Percentiles rank a stretch among this genome's conserved stretches.
Conservation (phyloP, 2,329 filamentous ascomycete genomes). For the Herpotrichia juniperi region DNA sequence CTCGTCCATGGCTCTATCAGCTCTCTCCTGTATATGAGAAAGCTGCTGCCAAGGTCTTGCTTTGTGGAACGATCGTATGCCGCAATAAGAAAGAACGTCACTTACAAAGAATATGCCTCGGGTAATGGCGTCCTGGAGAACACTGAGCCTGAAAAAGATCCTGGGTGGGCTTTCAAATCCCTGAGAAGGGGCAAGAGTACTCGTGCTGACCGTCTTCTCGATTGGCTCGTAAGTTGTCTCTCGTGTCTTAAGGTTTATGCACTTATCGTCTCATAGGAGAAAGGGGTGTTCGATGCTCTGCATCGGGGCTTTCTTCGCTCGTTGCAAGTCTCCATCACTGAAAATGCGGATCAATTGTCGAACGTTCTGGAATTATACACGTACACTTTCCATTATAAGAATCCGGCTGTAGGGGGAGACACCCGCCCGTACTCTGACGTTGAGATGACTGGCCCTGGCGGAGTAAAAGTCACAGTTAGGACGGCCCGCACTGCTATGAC, state of each 20-base stretch:
- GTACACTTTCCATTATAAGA: slow-evolving; percentile 54
- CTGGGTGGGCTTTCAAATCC: slow-evolving; percentile 38
- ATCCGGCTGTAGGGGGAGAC: slow-evolving; percentile 5
- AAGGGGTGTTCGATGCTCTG: slow-evolving; percentile 55
- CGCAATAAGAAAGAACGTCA: slow-evolving; percentile 19
- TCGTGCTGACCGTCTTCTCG: slow-evolving; percentile 52
- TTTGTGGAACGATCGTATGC: slow-evolving; percentile 38
- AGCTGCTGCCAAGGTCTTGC: slow-evolving; percentile 37
- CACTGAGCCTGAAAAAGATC: slow-evolving; percentile 14
- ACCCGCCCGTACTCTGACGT: slow-evolving; percentile 22
- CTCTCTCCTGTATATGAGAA: slow-evolving; percentile 35
- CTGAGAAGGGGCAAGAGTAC: slow-evolving; percentile 48
- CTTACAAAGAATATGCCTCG: slow-evolving; percentile 39
- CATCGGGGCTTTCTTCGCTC: slow-evolving; percentile 49
- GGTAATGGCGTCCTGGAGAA: slow-evolving; percentile 3
- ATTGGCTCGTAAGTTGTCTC: slow-evolving; percentile 51
- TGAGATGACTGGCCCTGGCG: slow-evolving; percentile 35
- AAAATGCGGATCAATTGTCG: slow-evolving; percentile 41
- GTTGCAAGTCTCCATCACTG: slow-evolving; percentile 55
- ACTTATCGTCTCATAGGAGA: slow-evolving; percentile 51
- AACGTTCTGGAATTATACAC: slow-evolving; percentile 58
- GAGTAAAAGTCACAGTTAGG: slow-evolving; percentile 42
- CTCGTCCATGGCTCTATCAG: slow-evolving; percentile 53
- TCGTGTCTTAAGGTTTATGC: not conserved
- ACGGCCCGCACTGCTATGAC: slow-evolving; percentile 51